Base-by-base conservation (phyloP, 441 rosid genomes). In the Macaranga tanarius region DNA sequence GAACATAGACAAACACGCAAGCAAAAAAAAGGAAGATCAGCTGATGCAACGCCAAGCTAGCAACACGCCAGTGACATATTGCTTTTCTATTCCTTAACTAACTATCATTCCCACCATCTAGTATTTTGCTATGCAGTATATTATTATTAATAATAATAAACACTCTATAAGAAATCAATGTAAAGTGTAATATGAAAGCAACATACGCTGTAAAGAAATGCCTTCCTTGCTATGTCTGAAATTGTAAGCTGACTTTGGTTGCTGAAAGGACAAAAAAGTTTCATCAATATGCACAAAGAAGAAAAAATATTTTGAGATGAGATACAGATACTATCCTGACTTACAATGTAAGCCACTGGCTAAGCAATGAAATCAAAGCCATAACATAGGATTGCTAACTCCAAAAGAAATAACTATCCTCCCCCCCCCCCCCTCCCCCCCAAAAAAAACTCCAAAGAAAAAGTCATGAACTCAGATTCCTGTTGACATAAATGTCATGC, bases 201-300 rank as follows among this genome's bases (percentile, higher is more conserved):
- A 66, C 97, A 75, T 92, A 96, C 99, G 79, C 98, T 93, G 80
- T 90, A 87, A 57, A 96, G 92, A 79, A 96, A 92, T 17, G 99
- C 98, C 86, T 89, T 96, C 86, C 99, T 85, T 75, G 99, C 98
- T 79, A 96, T 86, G 83, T 96, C 99, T 62, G 97, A 81, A 73
- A 92, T 93, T 75, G 97, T 92, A 71, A 92, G 88, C 74, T 93
- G 95, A 79, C 76, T 85, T 78, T 90, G 95, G 83, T 96, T 88
- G 89, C 85, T 75, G 59, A 82, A 82, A 77, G 47, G 66, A 70
- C 28, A 76, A 65, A 22, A 62, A 77, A 25, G 54, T 71, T 63
- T 73, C 74, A 80, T 63, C 38, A 75, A 72, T 22, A 16, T 22
- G 15, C 22, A 23, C 3, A 56, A 65, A 65, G 31, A 51, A 17